Evolutionary conservation across 2,329 filamentous ascomycete genomes (phyloP).

Genomic region (Camillea tinctor): DNA sequence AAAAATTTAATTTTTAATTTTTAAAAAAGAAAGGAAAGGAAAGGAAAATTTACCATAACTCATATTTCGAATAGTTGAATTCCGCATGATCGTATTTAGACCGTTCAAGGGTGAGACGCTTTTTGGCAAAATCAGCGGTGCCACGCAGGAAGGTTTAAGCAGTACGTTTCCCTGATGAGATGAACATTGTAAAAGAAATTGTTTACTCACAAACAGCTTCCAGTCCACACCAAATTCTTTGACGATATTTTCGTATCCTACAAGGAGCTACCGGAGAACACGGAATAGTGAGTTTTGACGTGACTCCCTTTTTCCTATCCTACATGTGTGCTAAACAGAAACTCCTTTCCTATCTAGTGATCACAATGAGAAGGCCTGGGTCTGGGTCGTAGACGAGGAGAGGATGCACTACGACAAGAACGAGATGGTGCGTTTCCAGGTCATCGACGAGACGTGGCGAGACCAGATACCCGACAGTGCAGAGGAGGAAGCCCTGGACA

Average conservation of each 20-base stretch:
- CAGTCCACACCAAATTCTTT: conserved; percentile 87
- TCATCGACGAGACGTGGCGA: conserved; percentile 86
- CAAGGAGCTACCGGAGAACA: conserved; percentile 71
- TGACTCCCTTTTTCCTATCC: conserved; percentile 21
- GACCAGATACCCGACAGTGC: conserved; percentile 76
- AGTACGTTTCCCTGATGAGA: conserved; percentile 41
- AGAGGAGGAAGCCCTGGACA: conserved; percentile 54
- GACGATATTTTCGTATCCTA: conserved; percentile 83
- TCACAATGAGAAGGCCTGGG: conserved; percentile 74
- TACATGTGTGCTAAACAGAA: conserved; percentile 22
- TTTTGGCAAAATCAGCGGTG: conserved; percentile 76
- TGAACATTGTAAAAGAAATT: not conserved
- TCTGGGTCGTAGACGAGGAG: conserved; percentile 75
- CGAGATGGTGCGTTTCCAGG: conserved; percentile 82
- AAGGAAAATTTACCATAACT: no score
- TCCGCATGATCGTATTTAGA: conserved; percentile 88
- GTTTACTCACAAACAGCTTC: conserved; percentile 3
- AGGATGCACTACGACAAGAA: conserved; percentile 85
- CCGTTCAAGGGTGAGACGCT: conserved; percentile 95
- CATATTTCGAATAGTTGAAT: conserved; percentile 65
- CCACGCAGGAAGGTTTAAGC: conserved; percentile 69
- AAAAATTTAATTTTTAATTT: no score
- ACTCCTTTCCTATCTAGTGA: conserved; percentile 54
- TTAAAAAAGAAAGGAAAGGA: no score
- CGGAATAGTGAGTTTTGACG: conserved; percentile 65